phyloP scores from a whole-genome alignment of 2,329 filamentous ascomycete species.

The Penicillium sp. region DNA sequence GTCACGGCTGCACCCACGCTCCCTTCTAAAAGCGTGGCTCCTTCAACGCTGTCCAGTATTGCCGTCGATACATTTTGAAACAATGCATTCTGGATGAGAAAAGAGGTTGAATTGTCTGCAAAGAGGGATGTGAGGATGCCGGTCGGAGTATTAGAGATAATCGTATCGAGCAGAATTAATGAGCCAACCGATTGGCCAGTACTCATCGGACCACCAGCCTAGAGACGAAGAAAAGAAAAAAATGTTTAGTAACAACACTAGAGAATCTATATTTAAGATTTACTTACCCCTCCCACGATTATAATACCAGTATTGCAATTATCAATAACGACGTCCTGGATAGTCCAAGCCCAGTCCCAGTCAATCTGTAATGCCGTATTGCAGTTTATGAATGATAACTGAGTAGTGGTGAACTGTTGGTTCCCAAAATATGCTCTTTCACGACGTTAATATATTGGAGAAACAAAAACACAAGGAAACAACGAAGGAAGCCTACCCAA shows the following conservation, averaged over 20 bases:
- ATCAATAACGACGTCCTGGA: slow-evolving; percentile 47
- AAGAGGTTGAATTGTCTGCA: slow-evolving; percentile 14
- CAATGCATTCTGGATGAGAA: slow-evolving; percentile 18
- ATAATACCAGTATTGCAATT: slow-evolving; percentile 50
- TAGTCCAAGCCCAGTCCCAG: slow-evolving; percentile 59
- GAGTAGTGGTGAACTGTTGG: slow-evolving; percentile 59
- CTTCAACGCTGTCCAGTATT: slow-evolving; percentile 11
- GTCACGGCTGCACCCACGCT: slow-evolving; percentile 12
- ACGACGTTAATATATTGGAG: too few species aligned
- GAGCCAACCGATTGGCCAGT: slow-evolving; percentile 43
- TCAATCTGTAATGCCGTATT: slow-evolving; percentile 52
- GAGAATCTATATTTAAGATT: too few species aligned
- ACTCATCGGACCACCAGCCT: not conserved
- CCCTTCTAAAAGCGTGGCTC: not conserved
- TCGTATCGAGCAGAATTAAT: slow-evolving; percentile 52
- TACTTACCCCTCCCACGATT: slow-evolving; percentile 31
- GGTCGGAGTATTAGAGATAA: slow-evolving; percentile 46
- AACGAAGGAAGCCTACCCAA: slow-evolving; percentile 50
- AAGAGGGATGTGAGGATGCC: slow-evolving; percentile 43
- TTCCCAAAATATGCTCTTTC: slow-evolving; percentile 43
- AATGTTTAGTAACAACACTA: slow-evolving; percentile 14
- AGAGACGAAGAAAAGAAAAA: too few species aligned
- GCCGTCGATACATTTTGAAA: slow-evolving; percentile 15
- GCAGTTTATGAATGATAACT: slow-evolving; percentile 49
- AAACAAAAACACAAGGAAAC: too few species aligned